A percentile compares a stretch with the other conserved stretches of the same genome.
phyloP scores from a whole-genome alignment of 179 eudicot species.

The Drosera spatulata region DNA sequence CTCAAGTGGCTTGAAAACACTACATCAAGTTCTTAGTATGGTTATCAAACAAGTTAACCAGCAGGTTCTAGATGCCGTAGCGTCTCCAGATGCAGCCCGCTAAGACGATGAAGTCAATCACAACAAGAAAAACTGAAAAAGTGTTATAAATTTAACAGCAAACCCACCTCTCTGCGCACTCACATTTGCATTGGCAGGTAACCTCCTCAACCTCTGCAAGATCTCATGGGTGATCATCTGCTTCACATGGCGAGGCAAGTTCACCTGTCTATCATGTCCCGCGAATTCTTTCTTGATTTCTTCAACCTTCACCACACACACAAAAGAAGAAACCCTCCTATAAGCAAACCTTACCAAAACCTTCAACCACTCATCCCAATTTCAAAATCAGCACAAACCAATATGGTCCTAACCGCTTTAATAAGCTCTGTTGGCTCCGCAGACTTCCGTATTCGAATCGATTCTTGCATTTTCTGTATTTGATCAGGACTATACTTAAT shows the following conservation, averaged over 20 bases:
- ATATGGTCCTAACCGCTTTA: slow-evolving; percentile 41
- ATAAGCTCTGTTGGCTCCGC: slow-evolving; percentile 67
- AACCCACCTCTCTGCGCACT: slow-evolving; percentile 62
- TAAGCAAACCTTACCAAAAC: background rate
- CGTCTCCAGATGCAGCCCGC: background rate
- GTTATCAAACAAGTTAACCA: background rate
- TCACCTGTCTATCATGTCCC: slow-evolving; percentile 21
- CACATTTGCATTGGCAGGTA: slow-evolving; percentile 37
- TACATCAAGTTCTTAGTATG: no score
- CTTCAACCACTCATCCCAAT: background rate
- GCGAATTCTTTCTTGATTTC: slow-evolving; percentile 26
- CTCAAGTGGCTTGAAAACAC: no score
- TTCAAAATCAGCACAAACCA: background rate
- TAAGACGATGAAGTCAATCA: background rate
- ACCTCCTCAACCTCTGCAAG: slow-evolving; percentile 38
- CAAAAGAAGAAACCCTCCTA: background rate
- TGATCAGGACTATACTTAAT: slow-evolving; percentile 67
- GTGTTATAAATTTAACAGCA: background rate
- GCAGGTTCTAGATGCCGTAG: background rate
- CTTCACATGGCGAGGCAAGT: slow-evolving; percentile 46
- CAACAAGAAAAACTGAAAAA: background rate
- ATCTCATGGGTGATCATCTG: slow-evolving; percentile 55
- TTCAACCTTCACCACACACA: slow-evolving; percentile 34
- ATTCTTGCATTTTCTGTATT: slow-evolving; percentile 75
- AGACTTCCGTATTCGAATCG: slow-evolving; percentile 55